Conservation (phyloP, 345 rosid genomes). For the Cardiospermum halicacabum region DNA sequence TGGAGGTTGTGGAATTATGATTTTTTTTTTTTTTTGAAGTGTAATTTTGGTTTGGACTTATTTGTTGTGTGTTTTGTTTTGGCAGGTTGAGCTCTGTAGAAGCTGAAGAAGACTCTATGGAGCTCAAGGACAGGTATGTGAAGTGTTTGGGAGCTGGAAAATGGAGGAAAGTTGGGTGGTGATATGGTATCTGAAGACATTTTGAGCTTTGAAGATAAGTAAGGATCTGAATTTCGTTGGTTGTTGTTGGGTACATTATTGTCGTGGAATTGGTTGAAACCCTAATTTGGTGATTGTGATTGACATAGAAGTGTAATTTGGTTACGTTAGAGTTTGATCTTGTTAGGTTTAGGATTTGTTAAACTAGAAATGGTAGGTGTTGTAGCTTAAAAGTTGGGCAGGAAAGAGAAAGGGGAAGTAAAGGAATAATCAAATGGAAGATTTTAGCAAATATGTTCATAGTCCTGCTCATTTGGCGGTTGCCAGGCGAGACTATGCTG, state of each 20-base stretch:
- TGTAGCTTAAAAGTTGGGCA: constrained; percentile 19
- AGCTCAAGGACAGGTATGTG: constrained; percentile 17
- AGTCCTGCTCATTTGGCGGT: constrained; percentile 93
- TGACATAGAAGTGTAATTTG: constrained; percentile 1
- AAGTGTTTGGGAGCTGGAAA: constrained; percentile 17
- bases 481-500: constrained; percentile 63
- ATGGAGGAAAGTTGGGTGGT: constrained; percentile 10
- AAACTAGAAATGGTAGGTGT: constrained; percentile 21
- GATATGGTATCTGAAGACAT: constrained; percentile 13
- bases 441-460: constrained; percentile 61
- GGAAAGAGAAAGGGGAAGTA: neutral
- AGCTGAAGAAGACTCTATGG: constrained; percentile 26
- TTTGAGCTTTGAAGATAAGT: constrained; percentile 3
- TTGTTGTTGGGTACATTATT: constrained; percentile 11
- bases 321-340: neutral
- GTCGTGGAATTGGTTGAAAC: constrained; percentile 11
- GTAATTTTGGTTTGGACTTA: neutral
- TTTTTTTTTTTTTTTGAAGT: neutral
- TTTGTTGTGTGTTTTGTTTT: neutral
- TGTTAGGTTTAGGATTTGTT: neutral
- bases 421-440: constrained; percentile 57
- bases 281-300: constrained; percentile 11
- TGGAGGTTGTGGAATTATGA: neutral
- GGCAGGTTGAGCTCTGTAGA: constrained; percentile 36
- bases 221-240: constrained; percentile 15